These are phyloP conservation scores for Corylus avellana DNA, from an alignment of 306 rosid species.

Conservation along the genomic window DNA sequence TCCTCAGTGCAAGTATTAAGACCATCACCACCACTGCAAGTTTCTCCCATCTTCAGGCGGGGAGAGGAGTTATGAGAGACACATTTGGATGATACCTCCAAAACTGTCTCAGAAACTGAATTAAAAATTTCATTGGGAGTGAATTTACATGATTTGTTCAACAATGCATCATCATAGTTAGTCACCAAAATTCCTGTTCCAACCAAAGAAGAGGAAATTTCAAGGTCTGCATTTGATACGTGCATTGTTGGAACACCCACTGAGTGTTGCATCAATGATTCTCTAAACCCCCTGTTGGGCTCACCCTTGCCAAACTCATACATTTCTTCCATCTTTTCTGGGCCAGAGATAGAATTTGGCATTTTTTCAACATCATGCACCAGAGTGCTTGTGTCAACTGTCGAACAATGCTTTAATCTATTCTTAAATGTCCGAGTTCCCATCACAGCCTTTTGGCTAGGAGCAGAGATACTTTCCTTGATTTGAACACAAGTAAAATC, in stretches of 20 bases:
- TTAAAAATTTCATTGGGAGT: constrained; percentile 22
- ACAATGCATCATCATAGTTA: constrained; percentile 40
- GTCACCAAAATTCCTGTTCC: constrained; percentile 32
- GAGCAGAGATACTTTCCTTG: constrained; percentile 27
- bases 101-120: constrained; percentile 15
- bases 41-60: constrained; percentile 29
- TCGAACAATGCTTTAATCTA: constrained; percentile 45
- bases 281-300: constrained; percentile 27
- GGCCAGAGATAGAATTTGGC: constrained; percentile 29
- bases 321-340: constrained; percentile 33
- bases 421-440: constrained; percentile 33
- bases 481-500: constrained; percentile 35
- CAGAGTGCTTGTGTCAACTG: constrained; percentile 13
- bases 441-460: constrained; percentile 39
- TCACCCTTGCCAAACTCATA: constrained; percentile 31
- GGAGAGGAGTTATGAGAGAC: constrained; percentile 20
- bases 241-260: constrained; percentile 17
- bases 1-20: constrained; percentile 34
- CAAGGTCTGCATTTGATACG: constrained; percentile 36
- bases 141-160: constrained; percentile 32
- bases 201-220: constrained; percentile 24
- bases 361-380: constrained; percentile 29
- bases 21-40: constrained; percentile 22
- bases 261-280: constrained; percentile 29
- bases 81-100: constrained; percentile 26